A percentile compares a stretch with the other conserved stretches of the same genome.
Evolutionary conservation across 768 basidiomycete species (phyloP).

Genomic region (Chalciporus sphaerocephalus): DNA sequence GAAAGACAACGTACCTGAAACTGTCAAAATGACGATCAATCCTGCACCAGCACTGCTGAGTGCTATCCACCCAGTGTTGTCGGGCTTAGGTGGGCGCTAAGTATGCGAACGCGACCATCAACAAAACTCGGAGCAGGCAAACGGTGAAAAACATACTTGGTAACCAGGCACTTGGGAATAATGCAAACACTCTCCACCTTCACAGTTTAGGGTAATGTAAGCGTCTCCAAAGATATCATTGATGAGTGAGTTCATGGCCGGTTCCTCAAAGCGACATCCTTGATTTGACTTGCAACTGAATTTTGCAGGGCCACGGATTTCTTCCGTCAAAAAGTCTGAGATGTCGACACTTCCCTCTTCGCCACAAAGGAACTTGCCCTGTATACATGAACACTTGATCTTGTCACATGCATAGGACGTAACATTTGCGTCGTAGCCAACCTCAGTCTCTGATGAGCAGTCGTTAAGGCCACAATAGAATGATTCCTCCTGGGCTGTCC

Average conservation of each 20-base stretch:
- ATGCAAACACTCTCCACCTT: conserved; percentile 91
- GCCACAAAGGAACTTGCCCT: conserved; percentile 90
- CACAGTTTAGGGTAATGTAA: conserved; percentile 82
- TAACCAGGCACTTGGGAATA: conserved; percentile 95
- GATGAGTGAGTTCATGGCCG: conserved; percentile 95
- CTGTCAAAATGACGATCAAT: conserved; percentile 65
- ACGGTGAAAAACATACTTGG: conserved; percentile 38
- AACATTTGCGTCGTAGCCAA: conserved; percentile 61
- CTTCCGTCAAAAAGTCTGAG: conserved; percentile 83
- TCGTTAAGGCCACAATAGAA: conserved; percentile 88
- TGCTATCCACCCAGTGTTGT: conserved; percentile 78
- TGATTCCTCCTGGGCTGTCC: conserved; percentile 91
- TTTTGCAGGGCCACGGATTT: conserved; percentile 84
- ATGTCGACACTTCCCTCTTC: conserved; percentile 95
- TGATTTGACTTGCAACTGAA: conserved; percentile 72
- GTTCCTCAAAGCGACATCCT: conserved; percentile 90
- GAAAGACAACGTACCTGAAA: conserved; percentile 43
- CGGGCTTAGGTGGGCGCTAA: conserved; percentile 75
- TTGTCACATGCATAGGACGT: conserved; percentile 79
- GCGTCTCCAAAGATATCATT: conserved; percentile 89
- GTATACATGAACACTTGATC: conserved; percentile 90
- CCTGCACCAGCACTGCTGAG: conserved; percentile 79
- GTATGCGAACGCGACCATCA: background rate
- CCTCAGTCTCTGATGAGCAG: conserved; percentile 48
- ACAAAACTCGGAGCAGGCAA: background rate